phyloP scores from a whole-genome alignment of 352 stramenopile species.

The Nothophytophthora sp. region DNA sequence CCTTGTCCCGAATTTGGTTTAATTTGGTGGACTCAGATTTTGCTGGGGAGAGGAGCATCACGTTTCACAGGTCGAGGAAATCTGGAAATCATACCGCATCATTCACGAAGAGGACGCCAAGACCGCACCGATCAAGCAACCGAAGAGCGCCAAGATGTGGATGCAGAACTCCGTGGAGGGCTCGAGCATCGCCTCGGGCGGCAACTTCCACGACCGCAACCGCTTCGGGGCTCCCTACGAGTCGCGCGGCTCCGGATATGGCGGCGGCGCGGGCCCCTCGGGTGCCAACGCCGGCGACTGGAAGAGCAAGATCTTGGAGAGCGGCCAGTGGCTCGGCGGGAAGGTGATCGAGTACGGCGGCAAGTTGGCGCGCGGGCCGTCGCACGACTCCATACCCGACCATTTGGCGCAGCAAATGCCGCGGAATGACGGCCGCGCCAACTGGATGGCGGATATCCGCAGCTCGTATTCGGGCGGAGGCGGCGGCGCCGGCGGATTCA shows the following conservation, averaged over 20 bases:
- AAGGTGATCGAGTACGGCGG: conserved; percentile 77
- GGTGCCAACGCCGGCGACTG: conserved; percentile 39
- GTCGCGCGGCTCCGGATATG: conserved; percentile 22
- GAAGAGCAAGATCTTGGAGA: conserved; percentile 71
- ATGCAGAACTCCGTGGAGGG: conserved; percentile 68
- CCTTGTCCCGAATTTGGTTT: too few species aligned
- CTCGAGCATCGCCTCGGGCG: conserved; percentile 29
- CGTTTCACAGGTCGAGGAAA: too few species aligned
- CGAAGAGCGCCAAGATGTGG: conserved; percentile 28
- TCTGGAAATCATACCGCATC: too few species aligned
- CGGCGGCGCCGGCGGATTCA: conserved; percentile 15
- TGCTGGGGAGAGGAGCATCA: too few species aligned
- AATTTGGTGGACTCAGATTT: too few species aligned
- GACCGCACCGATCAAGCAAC: conserved; percentile 1
- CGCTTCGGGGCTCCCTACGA: conserved; percentile 37
- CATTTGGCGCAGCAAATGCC: conserved; percentile 43
- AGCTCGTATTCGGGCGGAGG: conserved; percentile 25
- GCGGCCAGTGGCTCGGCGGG: conserved; percentile 68
- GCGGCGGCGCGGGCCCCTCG: conserved; percentile 8
- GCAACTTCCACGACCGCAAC: conserved; percentile 57
- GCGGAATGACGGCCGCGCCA: conserved; percentile 69
- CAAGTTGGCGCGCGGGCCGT: conserved; percentile 46
- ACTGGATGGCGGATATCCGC: conserved; percentile 80
- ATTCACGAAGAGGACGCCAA: conserved; percentile 3
- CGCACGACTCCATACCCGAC: conserved; percentile 48